phyloP scores from a whole-genome alignment of 495 filamentous ascomycete genomes.

The Monascus purpureus region DNA sequence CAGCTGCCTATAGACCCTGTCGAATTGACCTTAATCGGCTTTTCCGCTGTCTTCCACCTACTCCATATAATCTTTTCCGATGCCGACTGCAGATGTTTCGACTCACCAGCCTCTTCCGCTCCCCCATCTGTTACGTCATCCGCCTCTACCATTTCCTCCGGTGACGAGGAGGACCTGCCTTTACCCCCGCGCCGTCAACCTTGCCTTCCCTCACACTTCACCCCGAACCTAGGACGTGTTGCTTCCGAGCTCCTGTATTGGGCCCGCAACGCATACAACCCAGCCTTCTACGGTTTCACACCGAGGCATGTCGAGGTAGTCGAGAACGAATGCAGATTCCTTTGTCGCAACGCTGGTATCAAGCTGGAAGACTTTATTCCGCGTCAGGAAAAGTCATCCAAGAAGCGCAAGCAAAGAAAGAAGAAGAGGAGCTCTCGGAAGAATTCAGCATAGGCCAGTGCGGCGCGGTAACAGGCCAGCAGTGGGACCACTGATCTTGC shows the following conservation, averaged over 20 bases:
- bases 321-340: conserved; percentile 25
- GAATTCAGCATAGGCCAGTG: no score
- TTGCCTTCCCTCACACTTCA: conserved; percentile 15
- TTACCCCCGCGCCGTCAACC: conserved; percentile 17
- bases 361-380: conserved; percentile 17
- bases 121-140: conserved; percentile 24
- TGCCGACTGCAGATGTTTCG: conserved; percentile 26
- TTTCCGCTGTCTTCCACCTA: conserved; percentile 58
- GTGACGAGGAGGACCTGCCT: conserved; percentile 4
- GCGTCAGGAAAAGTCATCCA: conserved; percentile 43
- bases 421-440: conserved; percentile 31
- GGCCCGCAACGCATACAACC: conserved; percentile 34
- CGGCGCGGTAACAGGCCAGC: no score
- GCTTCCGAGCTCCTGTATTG: conserved; percentile 32
- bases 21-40: conserved; percentile 59
- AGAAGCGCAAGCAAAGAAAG: conserved; percentile 51
- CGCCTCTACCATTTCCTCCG: conserved; percentile 11
- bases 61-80: conserved; percentile 42
- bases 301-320: conserved; percentile 22
- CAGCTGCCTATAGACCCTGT: conserved; percentile 31
- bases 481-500: no score
- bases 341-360: conserved; percentile 26
- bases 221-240: conserved; percentile 28
- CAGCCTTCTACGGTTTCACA: conserved; percentile 32
- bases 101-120: conserved; percentile 1